Conservation (phyloP, 768 basidiomycete genomes). For the Nevesoporus exiguus region DNA sequence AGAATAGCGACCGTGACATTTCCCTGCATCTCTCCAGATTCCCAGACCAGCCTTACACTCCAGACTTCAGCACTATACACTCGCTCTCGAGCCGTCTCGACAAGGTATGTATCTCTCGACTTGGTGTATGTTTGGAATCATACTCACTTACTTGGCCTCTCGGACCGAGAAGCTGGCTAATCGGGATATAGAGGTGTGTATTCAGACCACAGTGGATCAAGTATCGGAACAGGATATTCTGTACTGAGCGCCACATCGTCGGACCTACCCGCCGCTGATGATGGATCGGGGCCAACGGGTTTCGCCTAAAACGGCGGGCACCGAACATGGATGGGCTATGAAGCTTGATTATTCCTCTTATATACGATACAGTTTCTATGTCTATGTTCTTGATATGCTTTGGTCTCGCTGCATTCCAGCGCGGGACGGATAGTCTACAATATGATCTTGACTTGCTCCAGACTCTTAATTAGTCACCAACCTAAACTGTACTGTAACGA, state of each 20-base stretch:
- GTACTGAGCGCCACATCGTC: background rate
- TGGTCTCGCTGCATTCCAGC: background rate
- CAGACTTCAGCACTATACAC: background rate
- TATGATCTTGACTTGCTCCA: background rate
- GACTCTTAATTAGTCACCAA: too few relatives aligned
- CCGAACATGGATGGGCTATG: background rate
- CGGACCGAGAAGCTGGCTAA: background rate
- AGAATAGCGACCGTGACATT: conserved; percentile 29
- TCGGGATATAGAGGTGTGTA: conserved; percentile 5
- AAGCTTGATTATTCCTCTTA: background rate
- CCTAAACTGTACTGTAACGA: too few relatives aligned
- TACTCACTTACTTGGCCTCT: background rate
- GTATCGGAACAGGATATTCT: background rate
- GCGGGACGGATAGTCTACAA: background rate
- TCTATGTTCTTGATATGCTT: background rate
- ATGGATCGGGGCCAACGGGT: background rate
- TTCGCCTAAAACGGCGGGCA: background rate
- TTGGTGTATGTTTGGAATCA: background rate
- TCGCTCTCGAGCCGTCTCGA: background rate
- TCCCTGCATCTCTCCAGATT: conserved; percentile 43
- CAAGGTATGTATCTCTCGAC: conserved; percentile 3
- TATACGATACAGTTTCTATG: background rate
- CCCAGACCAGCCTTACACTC: conserved; percentile 5
- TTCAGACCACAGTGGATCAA: conserved; percentile 14
- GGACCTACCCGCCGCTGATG: background rate